Base-by-base conservation (phyloP, 2,329 filamentous ascomycete species). In the Alternaria sp. region DNA sequence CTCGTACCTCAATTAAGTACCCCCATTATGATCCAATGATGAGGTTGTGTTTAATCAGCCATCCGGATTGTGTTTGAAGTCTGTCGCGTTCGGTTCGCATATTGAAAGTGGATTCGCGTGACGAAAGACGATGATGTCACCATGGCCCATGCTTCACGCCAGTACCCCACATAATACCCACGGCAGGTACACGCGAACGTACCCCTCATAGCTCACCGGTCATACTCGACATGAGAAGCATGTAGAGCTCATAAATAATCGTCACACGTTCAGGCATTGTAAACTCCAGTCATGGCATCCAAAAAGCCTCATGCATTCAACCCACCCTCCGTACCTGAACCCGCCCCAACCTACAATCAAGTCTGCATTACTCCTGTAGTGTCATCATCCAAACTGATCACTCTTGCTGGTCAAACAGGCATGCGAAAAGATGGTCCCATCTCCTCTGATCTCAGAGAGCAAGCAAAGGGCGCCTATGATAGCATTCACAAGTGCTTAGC, bases 391-490 rank as follows among this genome's bases (percentile, higher is more conserved):
- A 69, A 66, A 18, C 64, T 78, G 40, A 64, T 78, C 41, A 77
- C 74, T 2, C 69, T 78, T 32, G 76, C 76, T 14, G 76, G 75
- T 14, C 73, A 73, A 55, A 73, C 71, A 28, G 74, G 75, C 41
- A 54, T 69, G 12, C 64, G 41, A 16, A 32, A 53, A 20, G 64
- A 64, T n/a, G 43, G 41, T 5, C 56, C 58, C 5, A 65, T 72
- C 27, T 52, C 63, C 2, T 50, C 62, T 1, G 62, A 61, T 14
- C 70, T 74, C 55, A 64, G 63, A 27, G 64, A 60, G 27, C 76
- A 79, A 59, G 74, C 72, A n/a, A 65, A 64, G 36, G 59, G 64
- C 36, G 71, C 76, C 5, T 78, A 78, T 48, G 54, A 69, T 22
- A 71, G 68, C 22, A 67, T 79, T 8, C 53, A 59, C 25, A 68